Evolutionary conservation across 805 yeast species (phyloP), one percentile per base, ranked within the genome.

Genomic region (Lachancea mirantina): DNA sequence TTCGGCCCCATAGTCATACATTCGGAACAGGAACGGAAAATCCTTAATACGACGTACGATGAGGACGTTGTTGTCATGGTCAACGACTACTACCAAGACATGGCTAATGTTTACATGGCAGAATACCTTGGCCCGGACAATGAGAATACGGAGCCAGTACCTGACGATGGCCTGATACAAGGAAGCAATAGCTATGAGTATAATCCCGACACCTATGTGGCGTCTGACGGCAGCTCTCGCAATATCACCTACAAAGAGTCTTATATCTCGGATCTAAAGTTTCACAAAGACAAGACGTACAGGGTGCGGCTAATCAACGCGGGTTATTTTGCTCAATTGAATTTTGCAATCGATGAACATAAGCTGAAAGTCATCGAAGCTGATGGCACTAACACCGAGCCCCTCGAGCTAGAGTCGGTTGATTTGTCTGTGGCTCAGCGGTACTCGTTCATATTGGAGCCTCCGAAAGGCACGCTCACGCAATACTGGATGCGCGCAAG

Each of bases 351-450:
- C 42, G 78, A 73, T 48, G 65, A 62, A 41, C 78, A 72, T 50
- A 57, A 54, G 26, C 58, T 73, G 38, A 63, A 67, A 6, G 59
- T 73, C 10, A 65, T 73, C 23, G 78, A 71, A 44, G 65, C 68
- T 15, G 78, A 72, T 40, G 78, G 78, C 15, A 61, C 73, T 14
- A 56, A 64, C 28, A 70, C 71, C 8, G 64, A 68, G 37, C 69
- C 69, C 14, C 47, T 59, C 34, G 57, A 55, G 29, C 65, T 70
- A 6, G 64, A 60, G 11, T 58, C 62, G 38, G 36, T 69, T 18
- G 67, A 62, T 45, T 50, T 70, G 31, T 67, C 82, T 1, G 82
- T 76, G 13, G 88, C 84, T 7, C 89, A 82, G 57, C 61, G 94
- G 39, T 73, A 77, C 50, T 70, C 82, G 10, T 70, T 78, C 4